phyloP scores from a whole-genome alignment of 805 yeast species.

The Debaryomyces hansenii region DNA sequence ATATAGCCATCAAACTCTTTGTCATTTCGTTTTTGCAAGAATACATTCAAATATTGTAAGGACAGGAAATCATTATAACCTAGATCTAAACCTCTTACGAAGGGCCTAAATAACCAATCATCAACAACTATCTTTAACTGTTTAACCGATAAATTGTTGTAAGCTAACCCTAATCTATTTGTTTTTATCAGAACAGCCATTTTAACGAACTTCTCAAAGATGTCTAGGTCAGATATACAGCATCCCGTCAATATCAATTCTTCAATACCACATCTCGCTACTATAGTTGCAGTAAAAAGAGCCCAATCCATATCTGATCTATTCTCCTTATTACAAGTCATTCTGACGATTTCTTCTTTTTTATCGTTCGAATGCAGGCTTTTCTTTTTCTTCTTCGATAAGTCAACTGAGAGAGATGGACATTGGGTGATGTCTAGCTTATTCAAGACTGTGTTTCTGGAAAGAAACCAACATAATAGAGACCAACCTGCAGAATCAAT shows the following conservation, averaged over 20 bases:
- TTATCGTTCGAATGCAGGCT: constrained; percentile 11
- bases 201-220: constrained; percentile 55
- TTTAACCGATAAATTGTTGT: constrained; percentile 60
- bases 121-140: constrained; percentile 55
- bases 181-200: constrained; percentile 58
- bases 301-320: constrained; percentile 85
- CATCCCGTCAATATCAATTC: constrained; percentile 81
- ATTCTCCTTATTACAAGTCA: constrained; percentile 50
- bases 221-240: constrained; percentile 54
- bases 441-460: constrained; percentile 57
- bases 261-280: constrained; percentile 71
- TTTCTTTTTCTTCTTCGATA: constrained; percentile 37
- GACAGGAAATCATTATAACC: constrained; percentile 75
- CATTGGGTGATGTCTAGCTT: constrained; percentile 74
- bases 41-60: constrained; percentile 30
- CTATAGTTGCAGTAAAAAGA: constrained; percentile 66
- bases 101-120: constrained; percentile 53
- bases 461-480: constrained; percentile 69
- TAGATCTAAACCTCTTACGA: constrained; percentile 71
- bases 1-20: constrained; percentile 19
- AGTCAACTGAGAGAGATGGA: constrained; percentile 46
- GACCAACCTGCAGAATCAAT: constrained; percentile 77
- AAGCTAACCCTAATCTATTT: constrained; percentile 71
- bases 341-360: constrained; percentile 31
- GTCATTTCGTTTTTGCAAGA: constrained; percentile 30